Base-by-base conservation (phyloP, 768 basidiomycete species). In the Kwoniella mangroviensis region DNA sequence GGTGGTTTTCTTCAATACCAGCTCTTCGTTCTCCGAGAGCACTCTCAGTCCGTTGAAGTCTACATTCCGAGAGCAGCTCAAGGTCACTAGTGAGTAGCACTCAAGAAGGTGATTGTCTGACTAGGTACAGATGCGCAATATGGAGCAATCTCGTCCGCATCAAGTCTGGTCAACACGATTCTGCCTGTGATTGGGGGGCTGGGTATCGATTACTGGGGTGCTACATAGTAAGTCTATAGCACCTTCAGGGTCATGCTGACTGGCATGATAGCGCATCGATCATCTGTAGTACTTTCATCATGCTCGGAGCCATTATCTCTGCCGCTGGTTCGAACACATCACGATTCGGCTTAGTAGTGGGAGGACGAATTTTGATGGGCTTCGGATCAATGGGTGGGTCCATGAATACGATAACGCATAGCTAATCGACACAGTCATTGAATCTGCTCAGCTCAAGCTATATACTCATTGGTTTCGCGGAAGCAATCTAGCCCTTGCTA, bases 391-490 rank as follows among this genome's bases (percentile, higher is more conserved):
- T 75, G 13, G 71, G 74, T 75, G 34, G 19, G 67, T 34, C 34
- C 45, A 52, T 24, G 40, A 24, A 19, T 21, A 10, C 24, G 0
- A 7, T 6, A 22, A n/a, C 12, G 21, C 19, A 45, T n/a, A 13
- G 62, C 21, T 63, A 2, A 63, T 9, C 10, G 28, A n/a, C 40
- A 19, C 49, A 74, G 75, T 79, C 19, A 79, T 82, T 60, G 77
- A 81, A 52, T 72, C 75, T 4, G 63, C 69, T 10, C 80, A 78
- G 42, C 71, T 53, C 65, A 81, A 81, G 63, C 69, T 79, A 4
- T 81, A 80, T 65, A 73, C 79, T 0, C 79, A 80, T 58, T 82
- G 76, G 75, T 82, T 76, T 54, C 61, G 66, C 15, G 77, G 77
- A 6, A 65, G 61, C 21, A 28, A 67, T 21, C 57, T 77, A 15